Evolutionary conservation across 1,284 basidiomycete genomes (phyloP).

Genomic region (Pseudozyma sp.): DNA sequence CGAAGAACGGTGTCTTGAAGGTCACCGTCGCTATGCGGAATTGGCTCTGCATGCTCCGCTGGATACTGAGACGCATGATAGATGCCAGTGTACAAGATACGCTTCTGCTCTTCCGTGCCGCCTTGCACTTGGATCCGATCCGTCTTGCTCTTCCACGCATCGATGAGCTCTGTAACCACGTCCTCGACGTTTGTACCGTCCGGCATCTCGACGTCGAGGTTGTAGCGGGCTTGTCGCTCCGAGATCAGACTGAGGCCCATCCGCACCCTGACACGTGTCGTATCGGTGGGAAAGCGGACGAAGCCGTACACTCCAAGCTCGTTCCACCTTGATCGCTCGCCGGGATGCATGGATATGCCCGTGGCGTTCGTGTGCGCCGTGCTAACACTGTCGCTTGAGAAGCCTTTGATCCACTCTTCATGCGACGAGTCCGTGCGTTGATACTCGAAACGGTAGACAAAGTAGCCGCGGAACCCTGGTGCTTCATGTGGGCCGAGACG

Average conservation of each 20-base stretch:
- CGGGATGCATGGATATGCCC: constrained; percentile 70
- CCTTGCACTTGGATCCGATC: constrained; percentile 76
- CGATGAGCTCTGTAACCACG: constrained; percentile 75
- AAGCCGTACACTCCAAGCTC: constrained; percentile 75
- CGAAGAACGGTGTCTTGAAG: background rate
- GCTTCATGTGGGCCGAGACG: constrained; percentile 70
- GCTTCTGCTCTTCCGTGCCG: constrained; percentile 73
- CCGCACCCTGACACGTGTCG: constrained; percentile 74
- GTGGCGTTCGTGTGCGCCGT: constrained; percentile 68
- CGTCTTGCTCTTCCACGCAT: constrained; percentile 79
- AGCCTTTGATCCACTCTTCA: constrained; percentile 17
- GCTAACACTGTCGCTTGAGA: constrained; percentile 13
- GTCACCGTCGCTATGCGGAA: constrained; percentile 58
- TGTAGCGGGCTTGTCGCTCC: constrained; percentile 79
- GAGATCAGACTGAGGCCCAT: constrained; percentile 84
- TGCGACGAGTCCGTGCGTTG: constrained; percentile 12
- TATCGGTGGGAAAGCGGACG: constrained; percentile 72
- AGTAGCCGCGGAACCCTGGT: constrained; percentile 76
- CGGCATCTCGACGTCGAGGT: constrained; percentile 72
- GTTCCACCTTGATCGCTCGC: constrained; percentile 43
- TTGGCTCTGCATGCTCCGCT: constrained; percentile 77
- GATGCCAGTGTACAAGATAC: constrained; percentile 72
- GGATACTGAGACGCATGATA: constrained; percentile 75
- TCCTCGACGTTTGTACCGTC: constrained; percentile 74
- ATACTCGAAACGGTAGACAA: constrained; percentile 78